Evolutionary conservation across 1,139 yeast genomes (phyloP).

Genomic region (Diutina mesorugosa): DNA sequence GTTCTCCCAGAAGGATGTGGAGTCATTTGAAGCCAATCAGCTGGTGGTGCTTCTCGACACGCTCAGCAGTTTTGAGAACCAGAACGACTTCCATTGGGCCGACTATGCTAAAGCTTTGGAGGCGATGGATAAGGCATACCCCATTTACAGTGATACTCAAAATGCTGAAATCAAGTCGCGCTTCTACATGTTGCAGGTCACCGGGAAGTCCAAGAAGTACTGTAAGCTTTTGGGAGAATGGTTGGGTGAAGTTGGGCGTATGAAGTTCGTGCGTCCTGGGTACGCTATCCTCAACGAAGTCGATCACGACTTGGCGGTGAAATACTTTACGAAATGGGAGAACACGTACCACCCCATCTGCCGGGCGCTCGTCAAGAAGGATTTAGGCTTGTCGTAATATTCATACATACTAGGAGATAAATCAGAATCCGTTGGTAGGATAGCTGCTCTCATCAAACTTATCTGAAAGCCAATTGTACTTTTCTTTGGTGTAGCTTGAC

Average conservation of each 20-base stretch:
- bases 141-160: conserved; percentile 31
- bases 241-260: conserved; percentile 87
- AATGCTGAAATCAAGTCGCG: conserved; percentile 79
- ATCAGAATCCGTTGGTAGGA: background rate
- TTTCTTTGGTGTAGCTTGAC: background rate
- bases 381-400: conserved; percentile 22
- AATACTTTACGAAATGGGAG: conserved; percentile 48
- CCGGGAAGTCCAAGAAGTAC: conserved; percentile 29
- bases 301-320: conserved; percentile 51
- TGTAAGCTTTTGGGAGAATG: conserved; percentile 55
- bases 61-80: conserved; percentile 25
- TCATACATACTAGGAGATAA: too few species aligned
- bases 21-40: conserved; percentile 58
- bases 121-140: conserved; percentile 32
- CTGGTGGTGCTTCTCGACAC: conserved; percentile 68
- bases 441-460: conserved; percentile 1
- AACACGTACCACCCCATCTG: conserved; percentile 76
- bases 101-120: conserved; percentile 22
- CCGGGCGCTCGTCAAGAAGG: conserved; percentile 65
- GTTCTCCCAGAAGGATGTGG: conserved; percentile 30
- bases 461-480: background rate
- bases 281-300: conserved; percentile 52
- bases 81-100: conserved; percentile 22
- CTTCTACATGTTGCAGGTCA: conserved; percentile 54
- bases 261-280: conserved; percentile 90